Base-by-base conservation (phyloP, 192 early-diverging fungal species). In the Lunasporangiospora selenospora region DNA sequence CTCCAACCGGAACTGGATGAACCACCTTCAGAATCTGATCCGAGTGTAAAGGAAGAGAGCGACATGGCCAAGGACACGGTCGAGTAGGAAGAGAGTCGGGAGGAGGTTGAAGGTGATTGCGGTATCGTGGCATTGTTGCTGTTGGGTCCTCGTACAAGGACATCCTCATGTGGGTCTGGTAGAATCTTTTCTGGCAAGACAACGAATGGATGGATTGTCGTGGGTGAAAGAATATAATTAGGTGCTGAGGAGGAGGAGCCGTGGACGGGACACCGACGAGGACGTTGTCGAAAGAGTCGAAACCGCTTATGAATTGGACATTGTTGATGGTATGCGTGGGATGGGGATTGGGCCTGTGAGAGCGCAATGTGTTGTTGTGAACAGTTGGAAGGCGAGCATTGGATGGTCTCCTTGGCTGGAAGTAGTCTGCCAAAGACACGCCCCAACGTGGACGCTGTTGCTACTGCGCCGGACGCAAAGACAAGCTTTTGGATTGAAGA, bases 121-220 rank as follows among this genome's bases (percentile, higher is more conserved):
- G n/a, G n/a, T n/a, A n/a, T n/a, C n/a, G n/a, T n/a, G n/a, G n/a
- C n/a, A n/a, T n/a, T n/a, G n/a, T n/a, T n/a, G n/a, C n/a, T n/a
- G n/a, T n/a, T n/a, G n/a, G n/a, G n/a, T n/a, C n/a, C n/a, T n/a
- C n/a, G n/a, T n/a, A n/a, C n/a, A n/a, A n/a, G n/a, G n/a, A n/a
- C n/a, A 9, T 58, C 48, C 12, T 49, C 53, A 23, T 46, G 13
- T 9, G 56, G 43, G 26, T 71, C 61, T 21, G 58, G 9, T 10
- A 73, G 41, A 36, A 73, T 63, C 49, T 73, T 73, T 12, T 73
- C 69, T 5, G 69, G 69, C 2, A 53, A 61, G 15, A 73, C 61
- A 6, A 73, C 54, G 16, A 73, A 49, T 3, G 69, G 69, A 42
- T 63, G 61, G 10, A 73, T 49, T 16, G 61, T 42, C 16, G 69